Base-by-base conservation (phyloP, 371 early-diverging fungal genomes). In the Apophysomyces ossiformis region DNA sequence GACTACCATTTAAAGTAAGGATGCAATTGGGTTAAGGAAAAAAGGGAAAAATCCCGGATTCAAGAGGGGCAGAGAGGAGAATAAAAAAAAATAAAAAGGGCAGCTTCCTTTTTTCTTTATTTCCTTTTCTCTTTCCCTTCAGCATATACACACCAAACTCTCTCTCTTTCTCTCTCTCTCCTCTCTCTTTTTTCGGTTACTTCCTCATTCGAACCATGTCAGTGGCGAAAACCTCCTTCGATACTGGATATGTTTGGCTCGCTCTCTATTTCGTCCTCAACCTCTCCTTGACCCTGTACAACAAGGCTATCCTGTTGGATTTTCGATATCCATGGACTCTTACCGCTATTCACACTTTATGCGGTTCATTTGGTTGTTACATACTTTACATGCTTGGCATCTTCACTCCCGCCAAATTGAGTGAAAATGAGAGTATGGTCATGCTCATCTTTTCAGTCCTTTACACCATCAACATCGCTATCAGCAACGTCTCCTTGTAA, bases 401-500 rank as follows among this genome's bases (percentile, higher is more conserved):
- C n/a, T 92, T 92, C 69, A 73, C 73, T 37, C 93, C 91, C 7
- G 72, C 79, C 38, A 72, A 72, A 38, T 76, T 92, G 45, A 84
- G 81, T 46, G 78, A 73, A 41, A 81, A 79, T 8, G 93, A 94
- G 63, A 84, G 82, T 59, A 71, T 85, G 69, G 73, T 89, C 41
- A 88, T 96, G 87, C 74, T 91, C 64, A 76, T 85, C 67, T 96
- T 94, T 73, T 94, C 95, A 5, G 78, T 92, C 16, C 86, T 96
- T 8, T 96, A 94, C 78, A 96, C 95, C 4, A 86, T 91, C 67
- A 96, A 96, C 70, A 95, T 96, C 61, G 95, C 94, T 56, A 88
- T 92, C 41, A 90, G 90, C 69, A 94, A 93, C 72, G 90, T 95
- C 15, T 93, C 94, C 61, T 71, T 95, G 83, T 87, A 90, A 82